Base-by-base conservation (phyloP, 75 land plant genomes). In the Picea glauca region DNA sequence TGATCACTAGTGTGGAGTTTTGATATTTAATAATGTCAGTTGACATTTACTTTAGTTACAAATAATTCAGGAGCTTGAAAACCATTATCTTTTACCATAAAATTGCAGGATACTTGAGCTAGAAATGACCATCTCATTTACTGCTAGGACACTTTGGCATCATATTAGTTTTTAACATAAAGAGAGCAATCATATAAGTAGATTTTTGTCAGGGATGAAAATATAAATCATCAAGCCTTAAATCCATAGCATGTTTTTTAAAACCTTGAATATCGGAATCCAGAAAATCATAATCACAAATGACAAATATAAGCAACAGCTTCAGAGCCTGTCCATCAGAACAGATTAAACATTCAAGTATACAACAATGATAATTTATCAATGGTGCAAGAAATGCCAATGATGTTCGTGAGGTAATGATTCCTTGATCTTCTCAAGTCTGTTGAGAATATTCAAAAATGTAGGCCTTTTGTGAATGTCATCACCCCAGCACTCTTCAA, bases 351-450 rank as follows among this genome's bases (percentile, higher is more conserved):
- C 74, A 70, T 70, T 70, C 35, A 7, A 40, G 54, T 17, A 40
- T n/a, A 70, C 54, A 43, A 3, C 20, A n/a, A 70, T 23, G 18
- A 35, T 4, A 67, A 43, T 70, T 21, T 40, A 70, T 20, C 43
- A 70, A 50, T 70, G 74, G 50, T 70, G 74, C 26, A 89, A 87
- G 75, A 89, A 66, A 78, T 60, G 32, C 93, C 93, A 91, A 61
- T 87, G 88, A 76, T 89, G 88, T 50, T 89, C 93, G 1, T 83
- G 4, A 17, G 90, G 78, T 43, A 89, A 60, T 65, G 13, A 81
- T 17, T 89, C 91, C 84, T 87, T 91, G 32, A 89, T 85, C 79
- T 91, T 91, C 58, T 91, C 93, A 63, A 91, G 90, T 58, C 70
- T 85, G 82, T 89, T 89, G 61, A 91, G 84, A 74, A 91, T 91